phyloP scores from a whole-genome alignment of 1,139 yeast species.

The Kodamaea anthophila region DNA sequence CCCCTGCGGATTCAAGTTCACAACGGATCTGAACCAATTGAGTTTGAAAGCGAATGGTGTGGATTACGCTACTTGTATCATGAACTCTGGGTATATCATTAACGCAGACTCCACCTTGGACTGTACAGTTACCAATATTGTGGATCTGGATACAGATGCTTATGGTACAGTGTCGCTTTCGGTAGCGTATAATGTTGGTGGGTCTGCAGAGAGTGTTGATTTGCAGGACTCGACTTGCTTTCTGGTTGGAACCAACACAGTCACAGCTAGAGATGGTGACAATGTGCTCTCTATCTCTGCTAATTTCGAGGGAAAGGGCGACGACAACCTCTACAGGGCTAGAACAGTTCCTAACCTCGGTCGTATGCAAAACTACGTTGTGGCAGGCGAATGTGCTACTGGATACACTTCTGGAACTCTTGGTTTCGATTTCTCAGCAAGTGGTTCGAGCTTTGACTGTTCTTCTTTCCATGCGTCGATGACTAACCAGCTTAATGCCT shows the following conservation, averaged over 20 bases:
- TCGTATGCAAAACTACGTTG: background rate
- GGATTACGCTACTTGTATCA: constrained; percentile 17
- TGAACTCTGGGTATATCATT: constrained; percentile 19
- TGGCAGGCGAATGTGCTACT: constrained; percentile 2
- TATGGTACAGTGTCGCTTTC: constrained; percentile 23
- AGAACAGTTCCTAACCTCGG: constrained; percentile 2
- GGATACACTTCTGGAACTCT: constrained; percentile 3
- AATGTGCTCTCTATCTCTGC: constrained; percentile 15
- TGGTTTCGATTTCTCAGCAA: constrained; percentile 5
- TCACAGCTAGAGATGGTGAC: constrained; percentile 24
- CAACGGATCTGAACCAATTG: constrained; percentile 8
- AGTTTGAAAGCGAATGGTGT: constrained; percentile 5
- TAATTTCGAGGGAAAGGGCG: constrained; percentile 8
- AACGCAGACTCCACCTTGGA: constrained; percentile 18
- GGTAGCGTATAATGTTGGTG: constrained; percentile 24
- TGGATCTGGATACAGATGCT: constrained; percentile 12
- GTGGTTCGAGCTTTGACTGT: constrained; percentile 16
- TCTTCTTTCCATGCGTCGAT: constrained; percentile 15
- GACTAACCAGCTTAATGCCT: constrained; percentile 18
- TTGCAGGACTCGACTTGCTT: constrained; percentile 16
- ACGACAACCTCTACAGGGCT: background rate
- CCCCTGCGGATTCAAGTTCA: constrained; percentile 27
- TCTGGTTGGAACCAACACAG: constrained; percentile 19
- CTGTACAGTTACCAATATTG: constrained; percentile 18
- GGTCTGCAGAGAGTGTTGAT: constrained; percentile 17